Base-by-base conservation (phyloP, 495 filamentous ascomycete genomes). In the Pseudevernia furfuracea region DNA sequence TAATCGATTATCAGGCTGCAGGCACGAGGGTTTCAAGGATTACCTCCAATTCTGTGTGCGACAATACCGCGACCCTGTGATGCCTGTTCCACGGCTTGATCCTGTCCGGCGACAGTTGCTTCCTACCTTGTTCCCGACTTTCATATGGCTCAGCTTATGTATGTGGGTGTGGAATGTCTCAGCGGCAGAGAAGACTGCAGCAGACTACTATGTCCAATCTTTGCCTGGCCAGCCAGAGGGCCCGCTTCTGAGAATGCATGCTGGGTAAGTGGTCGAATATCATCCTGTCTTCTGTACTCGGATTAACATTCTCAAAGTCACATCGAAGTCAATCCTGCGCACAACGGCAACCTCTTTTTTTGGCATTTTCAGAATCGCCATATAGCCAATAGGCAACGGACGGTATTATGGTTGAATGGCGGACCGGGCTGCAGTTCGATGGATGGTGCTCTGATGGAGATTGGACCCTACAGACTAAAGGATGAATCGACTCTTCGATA, bases 361-460 rank as follows among this genome's bases (percentile, higher is more conserved):
- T 98, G 94, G 94, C 91, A 96, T 71, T 96, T 86, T 71, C 86
- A 96, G 71, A 97, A 97, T 72, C 84, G 89, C 59, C 93, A 97
- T 71, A 96, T 97, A 64, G 94, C 91, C 43, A 90, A 97, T 72
- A 84, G 83, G 66, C 90, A 95, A 72, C 85, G 93, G 36, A 96
- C 94, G 0, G 89, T 98, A 7, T 88, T 98, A 71, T 98, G 94
- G 94, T 77, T 98, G 49, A 98, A 98, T 73, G 94, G 94, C 41
- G 94, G 94, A 0, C 94, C 94, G 0, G 94, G 94, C 15, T 98
- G 94, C 74, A 96, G 91, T 74, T 96, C 91, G 19, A 92, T 96
- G 84, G 94, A 98, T 71, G 94, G 94, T 59, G 91, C 93, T 32
- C 72, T 98, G 78, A 97, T 98, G 94, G 94, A 98, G 72, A 85